Base-by-base conservation (phyloP, 345 rosid species). In the Hypericum androsaemum region DNA sequence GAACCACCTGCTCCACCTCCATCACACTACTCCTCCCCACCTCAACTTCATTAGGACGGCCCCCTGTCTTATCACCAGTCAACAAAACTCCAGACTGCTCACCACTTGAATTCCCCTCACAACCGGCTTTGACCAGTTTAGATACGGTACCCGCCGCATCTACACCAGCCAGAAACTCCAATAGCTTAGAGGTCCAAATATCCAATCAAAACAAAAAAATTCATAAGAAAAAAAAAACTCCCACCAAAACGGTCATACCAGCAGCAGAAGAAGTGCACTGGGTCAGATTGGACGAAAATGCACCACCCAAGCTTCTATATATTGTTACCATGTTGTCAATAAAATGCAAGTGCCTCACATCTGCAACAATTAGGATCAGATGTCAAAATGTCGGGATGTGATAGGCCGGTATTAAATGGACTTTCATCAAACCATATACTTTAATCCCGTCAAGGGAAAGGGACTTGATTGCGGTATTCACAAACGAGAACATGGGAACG, bases 261-360 rank as follows among this genome's bases (percentile, higher is more conserved):
- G 52, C 15, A 53, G 35, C 78, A 53, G 68, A 51, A 39, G 63
- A 50, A 50, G 12, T 39, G 40, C 67, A 41, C 39, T 54, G 75
- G 13, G 62, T 58, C 41, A 71, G 48, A 50, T 66, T 77, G 39
- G 72, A 68, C 57, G 49, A 59, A 36, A 81, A 78, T 53, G 75
- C 71, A 36, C 74, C 61, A 72, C 77, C 76, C 62, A 86, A 64
- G 64, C 81, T 79, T 75, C 66, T 78, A 62, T 78, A 89, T 39
- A 89, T 83, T 53, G 64, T 50, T 37, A 86, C 74, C 46, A 86
- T 53, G 71, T 64, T 83, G 41, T 80, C 88, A 61, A 89, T 50
- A 61, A 71, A 72, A 59, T 63, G 63, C 62, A 82, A 41, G 16
- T 68, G 65, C 67, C 86, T 79, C 43, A 71, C 15, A 73, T 65